Conservation (phyloP, 768 basidiomycete genomes). For the Boletus fagicola region DNA sequence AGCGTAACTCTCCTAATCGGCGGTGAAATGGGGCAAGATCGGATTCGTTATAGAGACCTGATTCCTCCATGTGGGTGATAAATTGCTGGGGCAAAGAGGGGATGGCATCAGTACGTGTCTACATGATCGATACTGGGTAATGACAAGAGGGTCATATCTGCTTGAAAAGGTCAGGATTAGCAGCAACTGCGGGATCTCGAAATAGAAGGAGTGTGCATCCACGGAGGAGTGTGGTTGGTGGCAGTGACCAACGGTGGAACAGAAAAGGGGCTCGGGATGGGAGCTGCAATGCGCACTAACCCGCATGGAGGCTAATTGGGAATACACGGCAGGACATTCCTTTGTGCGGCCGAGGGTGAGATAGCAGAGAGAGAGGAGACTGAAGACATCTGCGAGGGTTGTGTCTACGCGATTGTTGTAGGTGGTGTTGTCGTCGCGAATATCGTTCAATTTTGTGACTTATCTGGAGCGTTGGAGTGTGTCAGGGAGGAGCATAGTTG, state of each 20-base stretch:
- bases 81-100: conserved; percentile 66
- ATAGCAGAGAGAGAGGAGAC: conserved; percentile 93
- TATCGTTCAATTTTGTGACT: conserved; percentile 91
- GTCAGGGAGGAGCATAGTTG: conserved; percentile 14
- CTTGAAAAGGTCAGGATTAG: conserved; percentile 27
- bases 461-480: conserved; percentile 9
- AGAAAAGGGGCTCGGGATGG: conserved; percentile 1
- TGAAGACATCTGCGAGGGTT: conserved; percentile 93
- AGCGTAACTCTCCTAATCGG: conserved; percentile 76
- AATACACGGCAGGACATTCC: conserved; percentile 93
- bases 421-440: conserved; percentile 72
- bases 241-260: conserved; percentile 1
- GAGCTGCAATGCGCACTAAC: conserved; percentile 51
- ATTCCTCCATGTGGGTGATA: conserved; percentile 93
- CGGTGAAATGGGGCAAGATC: conserved; percentile 87
- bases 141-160: conserved; percentile 24
- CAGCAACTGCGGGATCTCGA: conserved; percentile 14
- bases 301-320: conserved; percentile 93
- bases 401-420: conserved; percentile 93
- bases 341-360: conserved; percentile 95
- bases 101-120: conserved; percentile 28
- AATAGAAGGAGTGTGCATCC: conserved; percentile 3
- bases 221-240: neutral
- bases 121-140: conserved; percentile 17
- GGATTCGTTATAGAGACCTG: conserved; percentile 87